Percentiles rank a stretch among this genome's conserved stretches.
Evolutionary conservation across 352 stramenopile species (phyloP).

Genomic region (Thraustotheca clavata): DNA sequence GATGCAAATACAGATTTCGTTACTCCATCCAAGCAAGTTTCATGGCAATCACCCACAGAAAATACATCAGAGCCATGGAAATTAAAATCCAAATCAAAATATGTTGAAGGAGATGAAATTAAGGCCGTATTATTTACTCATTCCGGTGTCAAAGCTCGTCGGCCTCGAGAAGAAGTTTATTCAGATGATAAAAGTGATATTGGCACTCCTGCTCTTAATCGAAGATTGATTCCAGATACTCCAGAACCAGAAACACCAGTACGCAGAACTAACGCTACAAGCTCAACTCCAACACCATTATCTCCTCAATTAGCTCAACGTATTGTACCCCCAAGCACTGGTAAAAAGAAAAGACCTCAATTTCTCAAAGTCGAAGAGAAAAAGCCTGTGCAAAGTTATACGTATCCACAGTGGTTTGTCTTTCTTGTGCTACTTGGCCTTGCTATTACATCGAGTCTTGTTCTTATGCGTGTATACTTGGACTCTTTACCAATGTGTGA

Average conservation of each 20-base stretch:
- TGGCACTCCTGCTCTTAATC: not conserved
- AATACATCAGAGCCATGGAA: constrained; percentile 4
- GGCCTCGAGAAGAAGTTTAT: not conserved
- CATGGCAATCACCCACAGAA: not conserved
- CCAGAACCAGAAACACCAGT: not conserved
- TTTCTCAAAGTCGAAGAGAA: not conserved
- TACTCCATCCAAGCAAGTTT: not conserved
- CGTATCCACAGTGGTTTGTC: constrained; percentile 1
- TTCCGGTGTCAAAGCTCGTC: constrained; percentile 5
- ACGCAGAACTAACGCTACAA: not conserved
- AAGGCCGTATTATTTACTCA: not conserved
- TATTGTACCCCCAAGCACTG: not conserved
- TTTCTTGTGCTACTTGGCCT: not conserved
- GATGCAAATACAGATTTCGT: not conserved
- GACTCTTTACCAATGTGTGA: constrained; percentile 16
- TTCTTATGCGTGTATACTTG: not conserved
- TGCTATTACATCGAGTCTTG: not conserved
- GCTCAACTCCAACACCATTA: not conserved
- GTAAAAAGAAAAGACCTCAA: not conserved
- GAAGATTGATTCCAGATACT: not conserved
- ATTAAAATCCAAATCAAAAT: not conserved
- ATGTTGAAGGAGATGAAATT: constrained; percentile 17
- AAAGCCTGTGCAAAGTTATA: not conserved
- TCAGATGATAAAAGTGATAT: not conserved
- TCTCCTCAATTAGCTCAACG: not conserved